These are phyloP conservation scores for Apophysomyces trapeziformis DNA, from an alignment of 371 early-diverging fungal genomes.

Conservation along the genomic window DNA sequence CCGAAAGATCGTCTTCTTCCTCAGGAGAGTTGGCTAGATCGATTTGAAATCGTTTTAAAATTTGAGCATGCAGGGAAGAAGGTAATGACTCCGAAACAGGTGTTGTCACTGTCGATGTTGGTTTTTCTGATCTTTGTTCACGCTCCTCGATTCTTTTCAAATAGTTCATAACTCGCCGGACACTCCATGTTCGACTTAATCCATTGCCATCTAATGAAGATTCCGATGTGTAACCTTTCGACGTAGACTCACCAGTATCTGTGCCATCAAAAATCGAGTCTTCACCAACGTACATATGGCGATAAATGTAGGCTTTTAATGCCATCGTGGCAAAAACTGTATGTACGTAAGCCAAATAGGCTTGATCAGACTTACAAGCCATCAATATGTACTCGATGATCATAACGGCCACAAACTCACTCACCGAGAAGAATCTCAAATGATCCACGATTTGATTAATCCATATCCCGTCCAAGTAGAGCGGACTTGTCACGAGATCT, in stretches of 20 bases:
- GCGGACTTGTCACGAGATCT: conserved; percentile 40
- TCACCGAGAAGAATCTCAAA: conserved; percentile 35
- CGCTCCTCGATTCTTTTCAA: conserved; percentile 41
- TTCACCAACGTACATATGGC: conserved; percentile 37
- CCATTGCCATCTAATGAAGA: conserved; percentile 19
- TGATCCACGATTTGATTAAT: conserved; percentile 41
- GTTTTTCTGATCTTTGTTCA: conserved; percentile 8
- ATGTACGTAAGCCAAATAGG: conserved; percentile 44
- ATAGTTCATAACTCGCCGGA: conserved; percentile 44
- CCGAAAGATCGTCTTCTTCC: conserved; percentile 19
- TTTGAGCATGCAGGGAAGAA: conserved; percentile 2
- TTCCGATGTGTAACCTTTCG: conserved; percentile 29
- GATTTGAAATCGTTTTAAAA: neutral
- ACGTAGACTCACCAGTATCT: conserved; percentile 15
- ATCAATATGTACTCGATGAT: neutral
- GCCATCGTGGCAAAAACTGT: conserved; percentile 46
- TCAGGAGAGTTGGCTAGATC: neutral
- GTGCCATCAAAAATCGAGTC: conserved; percentile 1
- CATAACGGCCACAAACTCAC: conserved; percentile 1
- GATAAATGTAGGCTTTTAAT: conserved; percentile 43
- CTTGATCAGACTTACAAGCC: conserved; percentile 29
- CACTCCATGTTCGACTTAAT: conserved; percentile 41
- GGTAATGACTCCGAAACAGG: conserved; percentile 4
- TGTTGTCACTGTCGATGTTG: neutral
- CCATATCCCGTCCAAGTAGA: conserved; percentile 54